These are phyloP conservation scores for Neonectria neomacrospora DNA, from an alignment of 2,329 filamentous ascomycete species.

Conservation along the genomic window DNA sequence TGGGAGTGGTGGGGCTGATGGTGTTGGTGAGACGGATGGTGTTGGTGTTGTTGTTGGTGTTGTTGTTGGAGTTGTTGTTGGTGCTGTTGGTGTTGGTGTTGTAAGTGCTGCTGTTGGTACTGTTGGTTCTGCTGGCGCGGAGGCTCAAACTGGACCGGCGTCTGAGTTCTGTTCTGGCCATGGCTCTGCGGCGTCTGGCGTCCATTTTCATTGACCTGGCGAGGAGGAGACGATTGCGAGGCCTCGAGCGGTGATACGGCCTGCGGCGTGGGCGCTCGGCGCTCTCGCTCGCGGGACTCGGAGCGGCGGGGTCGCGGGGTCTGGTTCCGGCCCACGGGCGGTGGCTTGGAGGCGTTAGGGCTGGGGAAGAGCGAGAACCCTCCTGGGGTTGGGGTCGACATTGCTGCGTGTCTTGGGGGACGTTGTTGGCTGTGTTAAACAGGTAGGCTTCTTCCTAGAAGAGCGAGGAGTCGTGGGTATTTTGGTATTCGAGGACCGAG, in stretches of 20 bases:
- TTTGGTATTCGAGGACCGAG: background rate
- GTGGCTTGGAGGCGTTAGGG: conserved; percentile 53
- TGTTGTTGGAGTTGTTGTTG: conserved; percentile 35
- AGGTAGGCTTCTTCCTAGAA: conserved; percentile 43
- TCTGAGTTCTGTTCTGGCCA: conserved; percentile 45
- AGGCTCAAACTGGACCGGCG: conserved; percentile 50
- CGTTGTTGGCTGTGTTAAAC: conserved; percentile 36
- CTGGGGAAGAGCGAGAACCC: conserved; percentile 70
- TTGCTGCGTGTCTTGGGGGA: conserved; percentile 32
- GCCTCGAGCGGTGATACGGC: conserved; percentile 29
- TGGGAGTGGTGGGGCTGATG: conserved; percentile 18
- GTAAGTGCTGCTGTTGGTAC: background rate
- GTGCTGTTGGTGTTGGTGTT: too few species aligned
- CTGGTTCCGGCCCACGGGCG: conserved; percentile 51
- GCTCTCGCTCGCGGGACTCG: conserved; percentile 50
- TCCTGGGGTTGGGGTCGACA: conserved; percentile 57
- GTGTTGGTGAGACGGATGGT: background rate
- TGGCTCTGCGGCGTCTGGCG: conserved; percentile 45
- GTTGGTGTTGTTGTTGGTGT: background rate
- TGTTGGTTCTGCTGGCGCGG: conserved; percentile 15
- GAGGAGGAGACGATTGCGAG: conserved; percentile 29
- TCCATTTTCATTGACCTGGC: conserved; percentile 31
- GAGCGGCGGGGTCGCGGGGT: conserved; percentile 53
- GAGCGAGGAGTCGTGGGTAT: conserved; percentile 24
- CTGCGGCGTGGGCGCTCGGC: conserved; percentile 48